These are phyloP conservation scores for Senna siamea DNA, from an alignment of 306 rosid genomes.

Conservation along the genomic window DNA sequence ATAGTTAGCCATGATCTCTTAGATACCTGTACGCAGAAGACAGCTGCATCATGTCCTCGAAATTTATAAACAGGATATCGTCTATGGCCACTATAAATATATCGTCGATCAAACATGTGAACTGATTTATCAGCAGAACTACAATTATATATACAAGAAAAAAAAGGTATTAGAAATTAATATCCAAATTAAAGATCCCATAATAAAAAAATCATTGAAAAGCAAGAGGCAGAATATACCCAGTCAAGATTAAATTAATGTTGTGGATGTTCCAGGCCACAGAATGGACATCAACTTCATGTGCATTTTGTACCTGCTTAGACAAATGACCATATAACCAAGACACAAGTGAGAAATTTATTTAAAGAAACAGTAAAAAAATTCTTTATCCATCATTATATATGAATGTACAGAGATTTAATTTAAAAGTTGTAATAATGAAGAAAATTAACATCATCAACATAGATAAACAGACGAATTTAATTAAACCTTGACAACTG, in stretches of 20 bases:
- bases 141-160: slow-evolving; percentile 29
- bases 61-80: slow-evolving; percentile 76
- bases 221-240: neutral
- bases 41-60: slow-evolving; percentile 86
- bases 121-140: slow-evolving; percentile 93
- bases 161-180: slow-evolving; percentile 9
- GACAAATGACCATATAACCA: too few species aligned
- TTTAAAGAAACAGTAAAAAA: too few species aligned
- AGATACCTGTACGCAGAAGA: slow-evolving; percentile 95
- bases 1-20: too few species aligned
- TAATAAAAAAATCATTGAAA: neutral
- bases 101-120: slow-evolving; percentile 89
- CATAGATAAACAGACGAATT: too few species aligned
- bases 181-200: neutral
- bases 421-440: too few species aligned
- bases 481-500: neutral
- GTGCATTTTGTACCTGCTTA: neutral
- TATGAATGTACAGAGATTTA: too few species aligned
- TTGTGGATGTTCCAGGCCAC: neutral
- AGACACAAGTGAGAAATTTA: too few species aligned
- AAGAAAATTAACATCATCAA: too few species aligned
- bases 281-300: neutral
- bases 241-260: neutral
- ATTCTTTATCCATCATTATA: too few species aligned
- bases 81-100: slow-evolving; percentile 53